phyloP scores from a whole-genome alignment of 768 basidiomycete species.

The Tulasnella sp. region DNA sequence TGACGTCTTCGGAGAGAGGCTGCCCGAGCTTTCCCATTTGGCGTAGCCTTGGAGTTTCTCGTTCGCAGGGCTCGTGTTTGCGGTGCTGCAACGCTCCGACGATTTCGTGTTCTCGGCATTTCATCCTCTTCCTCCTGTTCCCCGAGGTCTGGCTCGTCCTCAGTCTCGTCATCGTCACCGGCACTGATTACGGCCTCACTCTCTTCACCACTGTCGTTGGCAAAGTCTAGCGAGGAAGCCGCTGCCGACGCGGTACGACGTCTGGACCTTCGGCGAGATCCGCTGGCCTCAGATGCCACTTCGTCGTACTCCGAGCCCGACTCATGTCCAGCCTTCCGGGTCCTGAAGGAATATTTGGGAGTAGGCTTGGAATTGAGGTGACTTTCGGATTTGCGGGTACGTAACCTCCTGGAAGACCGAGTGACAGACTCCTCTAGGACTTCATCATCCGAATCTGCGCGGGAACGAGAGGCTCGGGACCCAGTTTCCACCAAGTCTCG shows the following conservation, averaged over 20 bases:
- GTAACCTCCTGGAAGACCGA: slow-evolving; percentile 9
- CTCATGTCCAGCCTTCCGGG: not conserved
- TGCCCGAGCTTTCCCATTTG: slow-evolving; percentile 6
- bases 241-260: slow-evolving; percentile 19
- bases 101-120: not conserved
- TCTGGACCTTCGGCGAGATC: not conserved
- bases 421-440: not conserved
- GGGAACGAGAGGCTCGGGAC: slow-evolving; percentile 9
- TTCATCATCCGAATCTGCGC: slow-evolving; percentile 19
- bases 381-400: slow-evolving; percentile 1
- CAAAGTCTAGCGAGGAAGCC: not conserved
- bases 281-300: slow-evolving; percentile 17
- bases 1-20: slow-evolving; percentile 1
- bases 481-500: slow-evolving; percentile 6
- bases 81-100: slow-evolving; percentile 8
- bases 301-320: slow-evolving; percentile 13
- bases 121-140: not conserved
- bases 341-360: not conserved
- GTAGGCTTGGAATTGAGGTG: not conserved
- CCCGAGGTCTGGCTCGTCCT: not conserved
- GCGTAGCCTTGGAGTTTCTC: not conserved
- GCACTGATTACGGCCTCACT: slow-evolving; percentile 11
- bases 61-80: not conserved
- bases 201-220: slow-evolving; percentile 13
- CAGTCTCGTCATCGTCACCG: slow-evolving; percentile 21